These are phyloP conservation scores for Dioscorea cayenensis DNA, from an alignment of 116 monocot species.

Conservation along the genomic window DNA sequence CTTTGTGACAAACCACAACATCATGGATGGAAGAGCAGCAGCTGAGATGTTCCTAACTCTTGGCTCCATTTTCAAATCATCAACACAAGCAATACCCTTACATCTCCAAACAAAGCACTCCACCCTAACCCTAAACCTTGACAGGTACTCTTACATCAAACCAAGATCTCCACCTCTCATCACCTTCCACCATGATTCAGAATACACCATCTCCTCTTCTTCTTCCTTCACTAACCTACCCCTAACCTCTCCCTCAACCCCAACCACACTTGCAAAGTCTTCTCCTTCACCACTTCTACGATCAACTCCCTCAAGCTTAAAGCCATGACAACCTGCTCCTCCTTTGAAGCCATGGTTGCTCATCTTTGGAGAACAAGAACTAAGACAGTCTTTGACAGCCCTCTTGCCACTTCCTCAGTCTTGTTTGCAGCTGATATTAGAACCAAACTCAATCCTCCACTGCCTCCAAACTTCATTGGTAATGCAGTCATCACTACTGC, in stretches of 20 bases:
- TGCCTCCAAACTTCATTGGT: constrained; percentile 49
- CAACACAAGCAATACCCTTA: background rate
- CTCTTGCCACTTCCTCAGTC: constrained; percentile 29
- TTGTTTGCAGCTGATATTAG: constrained; percentile 74
- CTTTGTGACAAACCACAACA: constrained; percentile 64
- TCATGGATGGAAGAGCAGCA: constrained; percentile 65
- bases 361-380: constrained; percentile 73
- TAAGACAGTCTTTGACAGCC: constrained; percentile 41
- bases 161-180: constrained; percentile 60
- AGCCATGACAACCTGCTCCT: constrained; percentile 38
- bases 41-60: constrained; percentile 57
- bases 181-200: constrained; percentile 37
- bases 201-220: constrained; percentile 33
- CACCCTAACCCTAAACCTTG: constrained; percentile 18
- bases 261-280: constrained; percentile 26
- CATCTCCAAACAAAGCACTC: too few species aligned
- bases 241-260: constrained; percentile 6
- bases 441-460: constrained; percentile 38
- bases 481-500: constrained; percentile 64
- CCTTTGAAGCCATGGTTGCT: constrained; percentile 67
- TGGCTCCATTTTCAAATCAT: constrained; percentile 47
- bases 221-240: constrained; percentile 39
- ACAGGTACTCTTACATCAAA: constrained; percentile 47
- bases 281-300: constrained; percentile 40
- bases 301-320: constrained; percentile 45